These are phyloP conservation scores for Sextonia rubra DNA, from an alignment of 164 flowering plant species.

Conservation along the genomic window DNA sequence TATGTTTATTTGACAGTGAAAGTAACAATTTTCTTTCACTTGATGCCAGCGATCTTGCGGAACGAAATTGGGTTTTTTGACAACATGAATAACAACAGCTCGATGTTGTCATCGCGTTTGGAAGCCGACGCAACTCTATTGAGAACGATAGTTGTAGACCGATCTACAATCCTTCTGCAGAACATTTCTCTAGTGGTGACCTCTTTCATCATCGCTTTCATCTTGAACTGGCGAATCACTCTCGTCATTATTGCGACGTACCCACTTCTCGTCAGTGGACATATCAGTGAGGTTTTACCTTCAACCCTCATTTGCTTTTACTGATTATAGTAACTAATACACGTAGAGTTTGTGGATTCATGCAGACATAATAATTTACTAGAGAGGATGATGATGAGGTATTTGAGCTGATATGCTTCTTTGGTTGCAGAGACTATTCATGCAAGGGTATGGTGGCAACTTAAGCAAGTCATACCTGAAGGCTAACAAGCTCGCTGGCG, in stretches of 20 bases:
- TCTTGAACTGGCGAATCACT: constrained; percentile 89
- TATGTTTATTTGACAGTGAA: background rate
- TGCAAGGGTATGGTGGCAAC: constrained; percentile 96
- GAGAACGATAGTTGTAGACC: constrained; percentile 74
- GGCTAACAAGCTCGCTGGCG: constrained; percentile 97
- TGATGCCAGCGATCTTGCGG: constrained; percentile 69
- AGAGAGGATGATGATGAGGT: background rate
- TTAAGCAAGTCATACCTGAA: constrained; percentile 87
- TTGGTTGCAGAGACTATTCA: constrained; percentile 70
- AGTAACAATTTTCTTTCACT: background rate
- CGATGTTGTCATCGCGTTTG: constrained; percentile 77
- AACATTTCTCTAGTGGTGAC: constrained; percentile 57
- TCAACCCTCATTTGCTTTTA: background rate
- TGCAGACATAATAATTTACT: background rate
- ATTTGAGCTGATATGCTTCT: background rate
- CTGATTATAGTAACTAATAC: background rate
- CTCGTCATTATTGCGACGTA: constrained; percentile 79
- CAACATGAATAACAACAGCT: constrained; percentile 57
- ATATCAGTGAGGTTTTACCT: constrained; percentile 77
- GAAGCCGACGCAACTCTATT: constrained; percentile 82
- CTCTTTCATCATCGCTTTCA: constrained; percentile 76
- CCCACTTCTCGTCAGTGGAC: constrained; percentile 76
- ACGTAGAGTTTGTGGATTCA: background rate
- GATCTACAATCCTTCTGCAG: constrained; percentile 72
- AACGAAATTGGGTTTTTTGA: constrained; percentile 98